Evolutionary conservation across 208 protist species (phyloP).

Genomic region (Acanthamoeba triangularis): DNA sequence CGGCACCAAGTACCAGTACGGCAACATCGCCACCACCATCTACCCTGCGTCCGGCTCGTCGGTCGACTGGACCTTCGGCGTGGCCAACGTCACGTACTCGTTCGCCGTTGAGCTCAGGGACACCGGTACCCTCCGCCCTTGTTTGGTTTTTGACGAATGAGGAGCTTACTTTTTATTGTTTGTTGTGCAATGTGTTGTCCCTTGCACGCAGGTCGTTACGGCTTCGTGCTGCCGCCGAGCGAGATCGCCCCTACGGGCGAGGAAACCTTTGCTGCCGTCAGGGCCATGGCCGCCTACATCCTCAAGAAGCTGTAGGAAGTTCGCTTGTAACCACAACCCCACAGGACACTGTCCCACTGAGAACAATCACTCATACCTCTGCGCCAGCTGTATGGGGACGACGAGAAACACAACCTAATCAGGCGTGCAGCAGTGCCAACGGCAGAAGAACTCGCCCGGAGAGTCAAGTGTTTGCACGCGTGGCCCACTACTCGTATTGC

Average conservation of each 20-base stretch:
- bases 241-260: slow-evolving; percentile 77
- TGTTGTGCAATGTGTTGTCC: neutral
- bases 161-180: neutral
- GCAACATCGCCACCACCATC: slow-evolving; percentile 24
- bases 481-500: too few relatives aligned
- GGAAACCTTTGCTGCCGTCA: slow-evolving; percentile 74
- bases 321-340: too few relatives aligned
- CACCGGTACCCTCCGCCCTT: slow-evolving; percentile 29
- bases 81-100: slow-evolving; percentile 25
- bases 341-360: too few relatives aligned
- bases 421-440: too few relatives aligned
- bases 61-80: slow-evolving; percentile 77
- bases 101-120: slow-evolving; percentile 80
- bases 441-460: too few relatives aligned
- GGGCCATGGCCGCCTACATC: slow-evolving; percentile 54
- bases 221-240: slow-evolving; percentile 75
- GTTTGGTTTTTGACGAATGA: neutral
- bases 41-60: slow-evolving; percentile 72
- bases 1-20: slow-evolving; percentile 38
- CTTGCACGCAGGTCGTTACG: neutral
- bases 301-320: slow-evolving; percentile 20
- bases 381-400: too few relatives aligned
- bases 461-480: too few relatives aligned
- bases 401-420: too few relatives aligned
- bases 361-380: too few relatives aligned